Percentiles rank a stretch among this genome's conserved stretches.
Conservation (phyloP, 1,284 basidiomycete genomes). For the Naganishia albida region DNA sequence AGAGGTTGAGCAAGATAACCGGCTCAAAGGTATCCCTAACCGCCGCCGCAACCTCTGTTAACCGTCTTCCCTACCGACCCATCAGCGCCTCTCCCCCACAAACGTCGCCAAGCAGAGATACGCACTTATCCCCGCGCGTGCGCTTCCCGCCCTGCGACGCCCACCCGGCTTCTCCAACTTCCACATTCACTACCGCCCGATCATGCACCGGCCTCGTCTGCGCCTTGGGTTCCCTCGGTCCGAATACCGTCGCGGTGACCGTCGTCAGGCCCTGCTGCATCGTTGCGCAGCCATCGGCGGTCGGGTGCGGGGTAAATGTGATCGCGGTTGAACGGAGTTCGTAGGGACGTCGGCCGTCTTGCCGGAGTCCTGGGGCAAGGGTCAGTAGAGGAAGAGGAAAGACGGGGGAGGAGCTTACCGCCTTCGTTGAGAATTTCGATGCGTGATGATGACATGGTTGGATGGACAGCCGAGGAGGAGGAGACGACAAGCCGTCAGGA, state of each 20-base stretch:
- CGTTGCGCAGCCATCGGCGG: constrained; percentile 78
- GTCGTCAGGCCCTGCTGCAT: constrained; percentile 88
- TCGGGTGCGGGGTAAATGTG: constrained; percentile 70
- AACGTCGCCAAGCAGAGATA: constrained; percentile 34
- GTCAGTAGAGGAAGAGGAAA: background rate
- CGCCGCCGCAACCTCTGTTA: constrained; percentile 80
- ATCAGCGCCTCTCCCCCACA: no score
- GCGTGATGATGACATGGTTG: constrained; percentile 59
- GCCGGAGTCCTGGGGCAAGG: constrained; percentile 61
- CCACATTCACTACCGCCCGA: constrained; percentile 79
- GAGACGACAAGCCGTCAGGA: no score
- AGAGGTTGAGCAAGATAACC: constrained; percentile 83
- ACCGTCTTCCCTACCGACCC: constrained; percentile 62
- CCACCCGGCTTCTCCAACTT: constrained; percentile 80
- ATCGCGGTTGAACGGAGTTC: constrained; percentile 84
- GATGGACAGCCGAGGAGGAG: background rate
- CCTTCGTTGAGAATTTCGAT: constrained; percentile 88
- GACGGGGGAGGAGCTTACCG: constrained; percentile 57
- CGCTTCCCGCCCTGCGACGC: constrained; percentile 74
- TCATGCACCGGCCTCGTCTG: constrained; percentile 75
- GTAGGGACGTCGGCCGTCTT: constrained; percentile 84
- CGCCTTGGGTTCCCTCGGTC: constrained; percentile 82
- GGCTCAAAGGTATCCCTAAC: constrained; percentile 95
- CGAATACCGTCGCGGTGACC: constrained; percentile 82
- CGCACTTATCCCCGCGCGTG: constrained; percentile 82